These are phyloP conservation scores for Zygosaccharomyces pseudorouxii DNA, from an alignment of 805 yeast species.

Conservation along the genomic window DNA sequence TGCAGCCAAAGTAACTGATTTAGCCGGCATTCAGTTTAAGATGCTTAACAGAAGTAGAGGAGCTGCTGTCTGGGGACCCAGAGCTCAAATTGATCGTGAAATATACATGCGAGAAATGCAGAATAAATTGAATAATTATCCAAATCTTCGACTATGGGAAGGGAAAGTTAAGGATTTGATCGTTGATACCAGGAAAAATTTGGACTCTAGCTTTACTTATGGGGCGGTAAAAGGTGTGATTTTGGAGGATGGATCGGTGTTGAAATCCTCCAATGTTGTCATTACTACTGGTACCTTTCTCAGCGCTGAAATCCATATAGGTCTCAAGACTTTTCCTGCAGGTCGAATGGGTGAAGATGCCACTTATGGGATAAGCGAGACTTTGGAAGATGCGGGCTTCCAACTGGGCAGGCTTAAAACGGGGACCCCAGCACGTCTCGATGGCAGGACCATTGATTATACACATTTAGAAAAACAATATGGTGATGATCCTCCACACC, in stretches of 20 bases:
- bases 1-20: constrained; percentile 78
- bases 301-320: constrained; percentile 92
- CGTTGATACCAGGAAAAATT: constrained; percentile 39
- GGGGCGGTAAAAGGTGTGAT: constrained; percentile 67
- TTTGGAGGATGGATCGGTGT: constrained; percentile 56
- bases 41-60: constrained; percentile 83
- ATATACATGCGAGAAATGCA: constrained; percentile 82
- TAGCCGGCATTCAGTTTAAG: constrained; percentile 89
- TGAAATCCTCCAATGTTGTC: constrained; percentile 64
- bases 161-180: constrained; percentile 84
- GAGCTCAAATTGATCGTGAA: constrained; percentile 91
- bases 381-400: constrained; percentile 74
- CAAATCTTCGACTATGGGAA: constrained; percentile 50
- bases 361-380: constrained; percentile 80
- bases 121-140: constrained; percentile 48
- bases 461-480: constrained; percentile 57
- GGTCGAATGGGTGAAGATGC: constrained; percentile 94
- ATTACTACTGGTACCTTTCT: constrained; percentile 95
- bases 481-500: constrained; percentile 81
- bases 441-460: constrained; percentile 67
- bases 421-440: constrained; percentile 93
- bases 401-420: constrained; percentile 86
- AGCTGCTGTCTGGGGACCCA: constrained; percentile 95
- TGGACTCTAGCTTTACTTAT: constrained; percentile 20
- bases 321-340: constrained; percentile 72